A percentile compares a stretch with the other conserved stretches of the same genome.
Evolutionary conservation across 345 rosid genomes (phyloP).

Genomic region (Atalantia buxifolia): DNA sequence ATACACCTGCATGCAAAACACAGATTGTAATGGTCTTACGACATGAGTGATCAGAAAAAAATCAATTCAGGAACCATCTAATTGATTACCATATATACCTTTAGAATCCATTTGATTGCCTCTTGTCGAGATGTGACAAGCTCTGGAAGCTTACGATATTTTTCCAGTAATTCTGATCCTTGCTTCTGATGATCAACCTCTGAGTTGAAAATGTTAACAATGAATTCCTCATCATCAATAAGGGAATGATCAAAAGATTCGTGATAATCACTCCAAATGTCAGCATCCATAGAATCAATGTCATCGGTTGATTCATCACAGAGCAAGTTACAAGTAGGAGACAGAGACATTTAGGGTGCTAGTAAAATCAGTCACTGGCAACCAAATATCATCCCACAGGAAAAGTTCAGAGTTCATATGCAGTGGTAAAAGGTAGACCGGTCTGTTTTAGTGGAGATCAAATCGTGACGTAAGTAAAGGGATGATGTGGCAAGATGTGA

Average conservation of each 20-base stretch:
- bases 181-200: conserved; percentile 29
- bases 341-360: conserved; percentile 22
- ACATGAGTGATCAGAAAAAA: no score
- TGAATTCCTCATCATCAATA: conserved; percentile 17
- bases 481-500: not conserved
- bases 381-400: not conserved
- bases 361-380: not conserved
- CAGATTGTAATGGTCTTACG: no score
- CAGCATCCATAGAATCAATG: conserved; percentile 4
- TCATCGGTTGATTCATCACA: conserved; percentile 30
- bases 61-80: no score
- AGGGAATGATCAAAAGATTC: not conserved
- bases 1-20: conserved; percentile 20
- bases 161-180: not conserved
- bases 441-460: not conserved
- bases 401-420: not conserved
- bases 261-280: not conserved
- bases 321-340: conserved; percentile 23
- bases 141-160: conserved; percentile 10
- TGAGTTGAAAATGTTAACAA: conserved; percentile 19
- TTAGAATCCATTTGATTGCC: conserved; percentile 35
- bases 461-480: not conserved
- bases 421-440: not conserved
- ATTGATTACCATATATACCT: conserved; percentile 11
- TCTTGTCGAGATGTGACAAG: conserved; percentile 22